Percentiles rank a stretch among this genome's conserved stretches.
Evolutionary conservation across 495 filamentous ascomycete species (phyloP).

Genomic region (Podospora anserina): DNA sequence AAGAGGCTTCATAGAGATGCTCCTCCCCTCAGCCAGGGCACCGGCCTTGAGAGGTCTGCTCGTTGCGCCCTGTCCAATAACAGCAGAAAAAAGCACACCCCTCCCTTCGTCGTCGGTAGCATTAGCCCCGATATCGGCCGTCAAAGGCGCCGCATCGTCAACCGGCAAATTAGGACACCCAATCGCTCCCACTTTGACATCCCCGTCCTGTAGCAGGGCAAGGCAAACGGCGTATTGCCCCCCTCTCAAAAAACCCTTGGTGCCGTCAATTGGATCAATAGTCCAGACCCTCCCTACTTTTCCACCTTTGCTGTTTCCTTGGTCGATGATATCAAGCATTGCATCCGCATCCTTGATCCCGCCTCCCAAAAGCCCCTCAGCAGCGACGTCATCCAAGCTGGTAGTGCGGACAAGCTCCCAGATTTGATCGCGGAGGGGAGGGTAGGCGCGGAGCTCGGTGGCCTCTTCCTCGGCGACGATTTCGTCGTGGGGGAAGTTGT

Average conservation of each 20-base stretch:
- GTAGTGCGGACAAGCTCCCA: slow-evolving; percentile 76
- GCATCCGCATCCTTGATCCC: slow-evolving; percentile 61
- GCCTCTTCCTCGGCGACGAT: slow-evolving; percentile 96
- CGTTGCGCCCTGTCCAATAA: slow-evolving; percentile 70
- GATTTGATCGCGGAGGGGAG: slow-evolving; percentile 63
- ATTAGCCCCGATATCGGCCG: slow-evolving; percentile 62
- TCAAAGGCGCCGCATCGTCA: slow-evolving; percentile 66
- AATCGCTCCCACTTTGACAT: slow-evolving; percentile 89
- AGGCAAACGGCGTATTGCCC: slow-evolving; percentile 97
- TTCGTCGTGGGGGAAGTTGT: slow-evolving; percentile 85
- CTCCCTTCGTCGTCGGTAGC: slow-evolving; percentile 63
- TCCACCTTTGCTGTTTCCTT: slow-evolving; percentile 77
- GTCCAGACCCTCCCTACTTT: slow-evolving; percentile 86
- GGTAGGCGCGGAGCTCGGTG: slow-evolving; percentile 65
- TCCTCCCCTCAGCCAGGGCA: slow-evolving; percentile 54
- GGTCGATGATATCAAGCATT: slow-evolving; percentile 85
- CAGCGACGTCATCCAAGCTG: slow-evolving; percentile 63
- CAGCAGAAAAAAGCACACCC: slow-evolving; percentile 81
- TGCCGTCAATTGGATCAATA: slow-evolving; percentile 95
- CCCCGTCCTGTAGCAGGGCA: slow-evolving; percentile 86
- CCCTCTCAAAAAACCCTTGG: slow-evolving; percentile 94
- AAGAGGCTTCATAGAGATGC: slow-evolving; percentile 74
- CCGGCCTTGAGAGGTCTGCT: slow-evolving; percentile 66
- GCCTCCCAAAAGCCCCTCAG: slow-evolving; percentile 66
- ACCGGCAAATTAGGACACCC: slow-evolving; percentile 93